A percentile compares a stretch with the other conserved stretches of the same genome.
Evolutionary conservation across 2,329 filamentous ascomycete genomes (phyloP).

Genomic region (Aspergillus caelatus): DNA sequence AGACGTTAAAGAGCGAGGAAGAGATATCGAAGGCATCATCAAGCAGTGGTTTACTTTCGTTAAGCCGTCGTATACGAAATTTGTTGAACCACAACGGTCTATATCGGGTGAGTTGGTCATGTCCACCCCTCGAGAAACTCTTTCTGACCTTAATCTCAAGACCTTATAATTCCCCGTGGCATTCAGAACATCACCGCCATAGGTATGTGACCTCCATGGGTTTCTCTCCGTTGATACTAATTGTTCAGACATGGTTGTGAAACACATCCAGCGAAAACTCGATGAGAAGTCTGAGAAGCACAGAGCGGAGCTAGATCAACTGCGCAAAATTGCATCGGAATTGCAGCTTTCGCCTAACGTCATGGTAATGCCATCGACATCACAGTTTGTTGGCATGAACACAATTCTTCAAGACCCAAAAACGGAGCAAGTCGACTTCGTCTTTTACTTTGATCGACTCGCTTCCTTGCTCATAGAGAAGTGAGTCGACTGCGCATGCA

Average conservation of each 20-base stretch:
- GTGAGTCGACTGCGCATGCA: conserved; percentile 30
- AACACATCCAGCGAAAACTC: conserved; percentile 87
- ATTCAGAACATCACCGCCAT: conserved; percentile 95
- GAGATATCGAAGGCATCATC: conserved; percentile 92
- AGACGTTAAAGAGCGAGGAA: conserved; percentile 84
- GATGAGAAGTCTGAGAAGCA: conserved; percentile 83
- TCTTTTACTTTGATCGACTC: conserved; percentile 95
- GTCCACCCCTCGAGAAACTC: too few species aligned
- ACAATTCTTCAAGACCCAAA: conserved; percentile 83
- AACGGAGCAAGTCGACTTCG: conserved; percentile 84
- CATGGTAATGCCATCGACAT: conserved; percentile 71
- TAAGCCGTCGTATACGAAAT: conserved; percentile 95
- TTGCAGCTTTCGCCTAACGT: conserved; percentile 76
- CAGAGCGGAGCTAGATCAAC: conserved; percentile 72
- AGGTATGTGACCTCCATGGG: conserved; percentile 29
- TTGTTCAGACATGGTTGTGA: conserved; percentile 78
- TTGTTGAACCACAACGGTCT: conserved; percentile 86
- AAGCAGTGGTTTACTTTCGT: conserved; percentile 98
- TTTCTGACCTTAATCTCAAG: conserved; percentile 43
- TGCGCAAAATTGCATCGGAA: conserved; percentile 72
- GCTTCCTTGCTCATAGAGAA: conserved; percentile 81
- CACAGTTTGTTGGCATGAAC: conserved; percentile 84
- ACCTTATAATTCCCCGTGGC: conserved; percentile 92
- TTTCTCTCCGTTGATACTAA: conserved; percentile 13
- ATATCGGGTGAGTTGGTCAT: conserved; percentile 65